These are phyloP conservation scores for Echeveria elegans DNA, from an alignment of 164 flowering plant species.

Conservation along the genomic window DNA sequence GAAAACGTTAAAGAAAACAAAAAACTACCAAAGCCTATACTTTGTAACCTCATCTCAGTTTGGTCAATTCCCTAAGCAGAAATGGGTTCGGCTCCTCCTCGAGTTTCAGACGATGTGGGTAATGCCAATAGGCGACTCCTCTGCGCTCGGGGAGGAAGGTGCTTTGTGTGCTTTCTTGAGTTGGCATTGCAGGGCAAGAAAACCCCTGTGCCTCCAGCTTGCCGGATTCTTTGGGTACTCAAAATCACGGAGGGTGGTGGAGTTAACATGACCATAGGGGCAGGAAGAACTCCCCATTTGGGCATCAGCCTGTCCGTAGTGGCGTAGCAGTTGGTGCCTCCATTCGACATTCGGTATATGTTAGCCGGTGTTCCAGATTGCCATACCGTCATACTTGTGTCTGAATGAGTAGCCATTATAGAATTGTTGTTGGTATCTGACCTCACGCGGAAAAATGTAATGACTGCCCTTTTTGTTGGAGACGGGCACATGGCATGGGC, in stretches of 20 bases:
- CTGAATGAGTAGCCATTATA: slow-evolving; percentile 18
- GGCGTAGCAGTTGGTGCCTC: slow-evolving; percentile 25
- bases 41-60: neutral
- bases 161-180: slow-evolving; percentile 49
- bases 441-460: slow-evolving; percentile 70
- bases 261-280: slow-evolving; percentile 59
- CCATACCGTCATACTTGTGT: slow-evolving; percentile 52
- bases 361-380: slow-evolving; percentile 34
- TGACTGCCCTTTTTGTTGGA: slow-evolving; percentile 54
- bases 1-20: neutral
- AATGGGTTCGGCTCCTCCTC: slow-evolving; percentile 24
- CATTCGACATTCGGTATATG: slow-evolving; percentile 32
- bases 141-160: slow-evolving; percentile 82
- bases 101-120: slow-evolving; percentile 33
- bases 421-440: slow-evolving; percentile 28
- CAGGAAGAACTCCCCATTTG: slow-evolving; percentile 54
- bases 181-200: slow-evolving; percentile 72
- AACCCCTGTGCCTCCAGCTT: slow-evolving; percentile 74
- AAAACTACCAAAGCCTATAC: neutral
- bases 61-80: slow-evolving; percentile 18
- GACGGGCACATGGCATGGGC: slow-evolving; percentile 83
- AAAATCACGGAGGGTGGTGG: slow-evolving; percentile 45
- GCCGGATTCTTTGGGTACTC: slow-evolving; percentile 36
- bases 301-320: neutral
- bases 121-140: slow-evolving; percentile 52